These are phyloP conservation scores for Fraxinus albicans DNA, from an alignment of 305 asterid species.

Conservation along the genomic window DNA sequence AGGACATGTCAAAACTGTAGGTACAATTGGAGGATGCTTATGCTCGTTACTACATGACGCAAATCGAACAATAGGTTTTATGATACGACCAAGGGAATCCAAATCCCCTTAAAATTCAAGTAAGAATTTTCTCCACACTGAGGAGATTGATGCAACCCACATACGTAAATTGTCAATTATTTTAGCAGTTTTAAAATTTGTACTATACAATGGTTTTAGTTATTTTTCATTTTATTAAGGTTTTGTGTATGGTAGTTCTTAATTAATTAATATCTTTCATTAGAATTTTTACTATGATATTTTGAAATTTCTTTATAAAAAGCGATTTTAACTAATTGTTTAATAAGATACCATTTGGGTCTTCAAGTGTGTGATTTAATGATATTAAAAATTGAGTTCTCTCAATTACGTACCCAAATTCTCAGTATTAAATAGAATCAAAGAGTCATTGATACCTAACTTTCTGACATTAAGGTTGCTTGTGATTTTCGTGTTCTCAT, in stretches of 20 bases:
- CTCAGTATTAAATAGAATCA: neutral
- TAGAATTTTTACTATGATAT: neutral
- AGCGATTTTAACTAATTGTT: neutral
- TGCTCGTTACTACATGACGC: neutral
- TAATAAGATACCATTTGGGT: neutral
- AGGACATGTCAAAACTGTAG: neutral
- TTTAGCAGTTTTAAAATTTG: neutral
- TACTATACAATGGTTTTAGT: too few relatives aligned
- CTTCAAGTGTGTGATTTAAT: neutral
- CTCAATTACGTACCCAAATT: neutral
- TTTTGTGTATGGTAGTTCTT: neutral
- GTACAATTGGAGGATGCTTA: neutral
- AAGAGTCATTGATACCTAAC: neutral
- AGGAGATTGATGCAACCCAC: neutral
- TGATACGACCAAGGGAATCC: neutral
- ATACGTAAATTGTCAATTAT: neutral
- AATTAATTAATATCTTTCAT: neutral
- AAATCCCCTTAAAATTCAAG: neutral
- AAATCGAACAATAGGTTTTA: too few relatives aligned
- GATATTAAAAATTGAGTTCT: neutral
- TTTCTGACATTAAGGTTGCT: neutral
- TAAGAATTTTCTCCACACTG: neutral
- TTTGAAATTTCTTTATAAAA: too few relatives aligned
- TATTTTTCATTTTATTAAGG: neutral
- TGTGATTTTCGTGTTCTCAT: neutral